phyloP scores from a whole-genome alignment of 352 stramenopile species.

The Pythium dissotocum region DNA sequence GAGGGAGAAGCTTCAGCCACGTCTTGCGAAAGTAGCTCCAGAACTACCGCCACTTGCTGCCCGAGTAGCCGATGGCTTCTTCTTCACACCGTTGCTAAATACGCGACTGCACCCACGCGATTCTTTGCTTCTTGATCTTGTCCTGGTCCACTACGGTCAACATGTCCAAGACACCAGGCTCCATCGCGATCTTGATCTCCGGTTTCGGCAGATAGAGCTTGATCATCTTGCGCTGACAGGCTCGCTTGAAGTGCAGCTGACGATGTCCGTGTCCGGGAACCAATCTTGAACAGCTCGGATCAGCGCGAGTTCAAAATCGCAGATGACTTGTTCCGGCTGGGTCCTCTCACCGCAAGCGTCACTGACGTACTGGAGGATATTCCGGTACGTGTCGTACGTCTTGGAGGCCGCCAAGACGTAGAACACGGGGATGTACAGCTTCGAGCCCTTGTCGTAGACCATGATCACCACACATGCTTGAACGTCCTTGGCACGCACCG shows the following conservation, averaged over 20 bases:
- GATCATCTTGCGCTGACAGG: conserved; percentile 16
- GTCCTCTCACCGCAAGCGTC: no score
- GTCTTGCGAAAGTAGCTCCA: conserved; percentile 13
- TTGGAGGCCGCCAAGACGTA: conserved; percentile 15
- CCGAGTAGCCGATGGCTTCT: conserved; percentile 8
- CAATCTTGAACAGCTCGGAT: no score
- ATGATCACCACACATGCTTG: conserved; percentile 25
- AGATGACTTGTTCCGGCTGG: no score
- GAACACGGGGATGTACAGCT: conserved; percentile 24
- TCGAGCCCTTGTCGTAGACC: conserved; percentile 19
- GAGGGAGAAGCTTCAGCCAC: conserved; percentile 1
- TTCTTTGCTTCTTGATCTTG: background rate
- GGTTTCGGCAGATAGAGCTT: conserved; percentile 6
- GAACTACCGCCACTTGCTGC: background rate
- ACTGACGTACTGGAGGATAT: conserved; percentile 9
- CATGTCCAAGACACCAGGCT: conserved; percentile 9
- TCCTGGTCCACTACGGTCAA: conserved; percentile 8
- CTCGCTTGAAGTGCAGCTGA: conserved; percentile 30
- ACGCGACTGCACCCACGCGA: background rate
- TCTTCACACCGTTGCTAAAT: background rate
- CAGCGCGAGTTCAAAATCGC: no score
- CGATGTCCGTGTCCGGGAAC: background rate
- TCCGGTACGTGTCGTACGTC: conserved; percentile 26
- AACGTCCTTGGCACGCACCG: conserved; percentile 17
- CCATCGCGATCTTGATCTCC: conserved; percentile 20